Evolutionary conservation across 2,329 filamentous ascomycete species (phyloP).

Genomic region (Colletotrichum sidae): DNA sequence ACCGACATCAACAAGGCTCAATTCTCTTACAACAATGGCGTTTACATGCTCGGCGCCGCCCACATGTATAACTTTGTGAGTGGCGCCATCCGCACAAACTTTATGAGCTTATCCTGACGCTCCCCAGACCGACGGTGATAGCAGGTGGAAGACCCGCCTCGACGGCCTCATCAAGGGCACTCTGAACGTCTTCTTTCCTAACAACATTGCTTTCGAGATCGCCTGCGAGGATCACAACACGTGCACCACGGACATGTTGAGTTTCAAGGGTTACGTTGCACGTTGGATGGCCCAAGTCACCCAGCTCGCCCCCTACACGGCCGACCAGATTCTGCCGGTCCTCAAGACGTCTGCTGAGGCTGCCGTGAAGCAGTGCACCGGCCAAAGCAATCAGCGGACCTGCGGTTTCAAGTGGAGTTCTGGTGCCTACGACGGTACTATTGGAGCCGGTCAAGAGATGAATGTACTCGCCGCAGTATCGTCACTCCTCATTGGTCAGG

Average conservation of each 20-base stretch:
- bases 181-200: slow-evolving; percentile 62
- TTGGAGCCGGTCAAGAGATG: slow-evolving; percentile 71
- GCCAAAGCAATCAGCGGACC: slow-evolving; percentile 57
- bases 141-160: slow-evolving; percentile 64
- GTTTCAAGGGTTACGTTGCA: slow-evolving; percentile 72
- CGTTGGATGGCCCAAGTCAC: slow-evolving; percentile 67
- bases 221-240: slow-evolving; percentile 66
- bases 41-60: slow-evolving; percentile 68
- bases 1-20: slow-evolving; percentile 65
- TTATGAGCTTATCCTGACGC: slow-evolving; percentile 6
- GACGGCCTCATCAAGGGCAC: slow-evolving; percentile 53
- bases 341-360: slow-evolving; percentile 64
- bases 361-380: slow-evolving; percentile 66
- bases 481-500: slow-evolving; percentile 59
- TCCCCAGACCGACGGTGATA: slow-evolving; percentile 57
- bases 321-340: slow-evolving; percentile 61
- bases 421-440: slow-evolving; percentile 63
- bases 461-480: slow-evolving; percentile 67
- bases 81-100: slow-evolving; percentile 17
- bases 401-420: slow-evolving; percentile 68
- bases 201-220: slow-evolving; percentile 69
- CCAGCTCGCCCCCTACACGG: slow-evolving; percentile 66
- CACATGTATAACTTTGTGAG: slow-evolving; percentile 72
- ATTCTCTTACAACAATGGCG: slow-evolving; percentile 71
- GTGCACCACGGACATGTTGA: slow-evolving; percentile 73